Conservation (phyloP, 768 basidiomycete genomes). For the Boletus insuetus region DNA sequence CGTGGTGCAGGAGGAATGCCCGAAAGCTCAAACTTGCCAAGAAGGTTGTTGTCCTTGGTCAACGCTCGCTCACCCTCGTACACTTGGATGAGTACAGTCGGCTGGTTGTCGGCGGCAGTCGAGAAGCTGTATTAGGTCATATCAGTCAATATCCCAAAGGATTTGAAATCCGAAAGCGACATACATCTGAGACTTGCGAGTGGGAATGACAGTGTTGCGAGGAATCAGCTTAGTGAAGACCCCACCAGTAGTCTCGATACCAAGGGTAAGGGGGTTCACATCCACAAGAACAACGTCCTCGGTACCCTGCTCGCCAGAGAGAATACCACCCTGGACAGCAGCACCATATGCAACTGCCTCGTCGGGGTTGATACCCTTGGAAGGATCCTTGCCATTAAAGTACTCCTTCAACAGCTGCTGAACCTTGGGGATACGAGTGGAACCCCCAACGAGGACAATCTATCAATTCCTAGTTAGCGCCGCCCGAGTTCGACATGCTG, state of each 20-base stretch:
- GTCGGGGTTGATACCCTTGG: not conserved
- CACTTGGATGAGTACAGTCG: slow-evolving; percentile 95
- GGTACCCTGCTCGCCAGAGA: slow-evolving; percentile 90
- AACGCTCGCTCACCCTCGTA: slow-evolving; percentile 93
- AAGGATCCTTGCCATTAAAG: slow-evolving; percentile 79
- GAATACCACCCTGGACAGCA: slow-evolving; percentile 97
- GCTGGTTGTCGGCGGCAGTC: slow-evolving; percentile 78
- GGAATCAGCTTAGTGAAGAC: slow-evolving; percentile 98
- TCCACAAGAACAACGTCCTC: slow-evolving; percentile 93
- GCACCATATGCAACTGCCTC: slow-evolving; percentile 87
- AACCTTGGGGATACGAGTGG: slow-evolving; percentile 99
- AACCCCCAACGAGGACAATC: slow-evolving; percentile 93
- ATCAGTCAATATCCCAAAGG: not conserved
- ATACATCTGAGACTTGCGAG: slow-evolving; percentile 91
- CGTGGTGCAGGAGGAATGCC: slow-evolving; percentile 94
- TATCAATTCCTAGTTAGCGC: slow-evolving; percentile 16
- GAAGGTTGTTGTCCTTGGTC: slow-evolving; percentile 98
- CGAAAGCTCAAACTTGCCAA: slow-evolving; percentile 94
- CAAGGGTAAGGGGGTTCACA: slow-evolving; percentile 94
- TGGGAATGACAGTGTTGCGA: slow-evolving; percentile 92
- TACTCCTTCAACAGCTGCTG: slow-evolving; percentile 97
- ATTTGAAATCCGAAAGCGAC: slow-evolving; percentile 15
- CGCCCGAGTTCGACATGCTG: not conserved
- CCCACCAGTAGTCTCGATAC: slow-evolving; percentile 98
- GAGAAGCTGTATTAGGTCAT: slow-evolving; percentile 45